Base-by-base conservation (phyloP, 1,284 basidiomycete genomes). In the Ganoderma sinense region DNA sequence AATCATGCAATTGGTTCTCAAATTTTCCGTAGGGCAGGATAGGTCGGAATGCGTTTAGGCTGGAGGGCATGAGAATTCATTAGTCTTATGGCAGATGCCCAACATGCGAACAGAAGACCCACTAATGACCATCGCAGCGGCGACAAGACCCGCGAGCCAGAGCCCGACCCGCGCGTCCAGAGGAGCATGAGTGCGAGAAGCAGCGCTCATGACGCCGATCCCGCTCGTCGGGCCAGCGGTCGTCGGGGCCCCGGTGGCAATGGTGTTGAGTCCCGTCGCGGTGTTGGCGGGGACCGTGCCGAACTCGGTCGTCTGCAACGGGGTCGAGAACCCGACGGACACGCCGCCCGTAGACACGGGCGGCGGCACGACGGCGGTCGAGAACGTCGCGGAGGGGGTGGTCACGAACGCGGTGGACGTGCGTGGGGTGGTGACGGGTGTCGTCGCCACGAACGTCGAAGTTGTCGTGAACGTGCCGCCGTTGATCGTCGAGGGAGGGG, bases 401-500 rank as follows among this genome's bases (percentile, higher is more conserved):
- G 39, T 16, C 60, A n/a, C 55, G 51, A 40, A 43, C 33, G 7
- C 36, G 29, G 62, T 48, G n/a, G 69, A 62, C 45, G 69, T 43
- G 14, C 31, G 48, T 13, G 26, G 48, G 2, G 58, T 45, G 6
- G 36, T 45, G 61, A 58, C 10, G 60, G 23, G 8, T 11, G n/a
- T 51, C 48, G 48, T 26, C 23, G 48, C 8, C n/a, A n/a, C n/a
- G n/a, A n/a, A 36, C 33, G 33, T 45, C 16, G 43, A 2, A 18
- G 10, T 26, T 13, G 43, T 39, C 8, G 69, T 66, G 23, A 23
- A 36, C 23, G 65, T 65, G 36, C 62, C 64, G 26, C 41, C 41
- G 39, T 48, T 56, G 45, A 71, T 62, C 16, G 73, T 74, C 51
- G 68, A 67, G 6, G 71, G 67, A 20, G 68, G 69, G 4, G 67